Evolutionary conservation across 176 grass and related monocot species (phyloP), one percentile per base, ranked within the genome.

Genomic region (Metroxylon sagu): DNA sequence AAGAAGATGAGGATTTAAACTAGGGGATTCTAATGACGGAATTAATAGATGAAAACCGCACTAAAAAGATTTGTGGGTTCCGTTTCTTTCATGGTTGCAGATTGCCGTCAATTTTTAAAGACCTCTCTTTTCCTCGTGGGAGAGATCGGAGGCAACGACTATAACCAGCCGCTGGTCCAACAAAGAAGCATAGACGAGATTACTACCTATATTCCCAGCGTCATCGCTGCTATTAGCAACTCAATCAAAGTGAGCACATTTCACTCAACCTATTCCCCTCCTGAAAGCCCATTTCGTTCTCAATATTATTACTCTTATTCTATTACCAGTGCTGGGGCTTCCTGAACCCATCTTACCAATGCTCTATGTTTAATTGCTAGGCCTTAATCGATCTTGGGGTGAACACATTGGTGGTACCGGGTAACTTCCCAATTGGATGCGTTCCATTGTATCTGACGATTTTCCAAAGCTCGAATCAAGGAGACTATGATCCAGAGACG

Each of bases 131-230:
- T 67, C 51, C n/a, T 55, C 14, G 2, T 67, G 48, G 65, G 65
- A 2, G 65, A 67, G 52, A 67, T 67, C 1, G 65, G 65, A 19
- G 26, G 65, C 1, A 67, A 54, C 19, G 65, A 67, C 65, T 53
- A 67, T 18, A 55, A 53, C 8, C 14, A 27, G 1, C 0, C 26
- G 5, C 17, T 65, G 0, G 3, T 3, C 4, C 12, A 17, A 3
- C 16, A 19, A 48, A 25, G 26, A 3, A 48, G 1, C 5, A 26
- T 8, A 15, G 43, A 25, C 12, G 16, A 19, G 7, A 65, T 65
- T 5, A 18, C 4, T 1, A 27, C 48, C 14, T 67, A 18, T 18
- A 18, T 67, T 6, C 52, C 51, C 0, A 6, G 2, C 7, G 23
- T 55, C 19, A 16, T 67, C 16, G 7, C 6, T 3, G 62, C 16